Base-by-base conservation (phyloP, 352 stramenopile genomes). In the Pythium scleroteichum region DNA sequence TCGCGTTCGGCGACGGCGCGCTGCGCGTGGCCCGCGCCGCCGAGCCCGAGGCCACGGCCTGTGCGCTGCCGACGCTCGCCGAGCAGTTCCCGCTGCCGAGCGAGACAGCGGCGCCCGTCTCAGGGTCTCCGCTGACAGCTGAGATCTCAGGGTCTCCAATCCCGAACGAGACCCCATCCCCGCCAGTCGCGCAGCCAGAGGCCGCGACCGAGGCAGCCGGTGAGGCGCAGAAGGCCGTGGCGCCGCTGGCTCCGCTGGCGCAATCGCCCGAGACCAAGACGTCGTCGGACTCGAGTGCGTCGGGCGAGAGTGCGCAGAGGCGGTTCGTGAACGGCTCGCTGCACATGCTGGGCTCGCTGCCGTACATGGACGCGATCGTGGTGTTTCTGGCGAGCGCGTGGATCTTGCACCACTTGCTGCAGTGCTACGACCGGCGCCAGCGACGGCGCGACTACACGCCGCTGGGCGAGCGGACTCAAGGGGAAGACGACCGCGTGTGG, bases 361-460 rank as follows among this genome's bases (percentile, higher is more conserved):
- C 60, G 20, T 61, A 62, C 60, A 19, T 58, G 4, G 46, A 55
- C 4, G 52, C 53, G 13, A 56, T 68, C 53, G 52, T 55, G 14
- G 45, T 68, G n/a, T 62, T 68, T 14, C 52, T 68, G 16, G 60
- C 49, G 52, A 58, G 45, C 4, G 60, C 60, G 44, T 68, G 60
- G 60, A 48, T 68, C 7, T 38, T 68, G 19, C 60, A 68, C 53
- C 47, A 68, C 35, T 48, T 68, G 38, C 27, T 68, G 8, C 52
- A 68, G 60, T 68, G 60, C 40, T 68, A 58, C 19, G 60, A 68
- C 27, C 60, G 60, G 22, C 60, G 60, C 10, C 60, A 68, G 53
- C 60, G 60, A 8, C 44, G 60, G 2, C 53, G 40, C 9, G 4
- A 20, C 16, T 68, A 68, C 52, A n/a, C 24, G 10, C 35, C 59